Conservation (phyloP, 2,329 filamentous ascomycete genomes). For the Alternaria alternata region DNA sequence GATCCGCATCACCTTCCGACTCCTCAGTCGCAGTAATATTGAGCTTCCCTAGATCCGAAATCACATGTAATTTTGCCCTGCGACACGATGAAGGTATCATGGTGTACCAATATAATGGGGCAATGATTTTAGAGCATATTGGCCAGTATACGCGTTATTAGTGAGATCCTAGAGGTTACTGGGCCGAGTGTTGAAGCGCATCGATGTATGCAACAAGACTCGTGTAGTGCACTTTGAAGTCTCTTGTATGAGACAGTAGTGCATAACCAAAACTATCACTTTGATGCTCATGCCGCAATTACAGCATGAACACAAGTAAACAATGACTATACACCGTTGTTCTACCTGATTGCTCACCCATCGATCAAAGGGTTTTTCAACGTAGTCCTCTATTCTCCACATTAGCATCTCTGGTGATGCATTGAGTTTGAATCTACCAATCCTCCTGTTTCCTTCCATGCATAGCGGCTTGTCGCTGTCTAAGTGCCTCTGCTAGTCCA, state of each 20-base stretch:
- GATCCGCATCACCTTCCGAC: not conserved
- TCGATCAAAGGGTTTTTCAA: not conserved
- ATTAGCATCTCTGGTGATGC: not conserved
- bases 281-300: not conserved
- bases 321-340: not conserved
- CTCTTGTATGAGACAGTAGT: not conserved
- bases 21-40: not conserved
- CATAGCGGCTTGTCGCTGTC: conserved; percentile 60
- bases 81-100: not conserved
- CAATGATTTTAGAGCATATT: not conserved
- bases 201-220: not conserved
- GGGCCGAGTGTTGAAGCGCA: not conserved
- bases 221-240: no score
- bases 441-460: conserved; percentile 51
- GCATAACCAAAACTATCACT: not conserved
- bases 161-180: not conserved
- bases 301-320: not conserved
- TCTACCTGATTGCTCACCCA: not conserved
- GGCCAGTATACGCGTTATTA: not conserved
- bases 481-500: conserved; percentile 60
- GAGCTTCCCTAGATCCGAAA: not conserved
- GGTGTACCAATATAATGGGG: not conserved
- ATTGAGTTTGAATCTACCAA: conserved; percentile 26
- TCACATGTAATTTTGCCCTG: not conserved
- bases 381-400: not conserved